Percentiles rank a stretch among this genome's conserved stretches.
Conservation (phyloP, 768 basidiomycete species). For the Rossbeevera mucosa region DNA sequence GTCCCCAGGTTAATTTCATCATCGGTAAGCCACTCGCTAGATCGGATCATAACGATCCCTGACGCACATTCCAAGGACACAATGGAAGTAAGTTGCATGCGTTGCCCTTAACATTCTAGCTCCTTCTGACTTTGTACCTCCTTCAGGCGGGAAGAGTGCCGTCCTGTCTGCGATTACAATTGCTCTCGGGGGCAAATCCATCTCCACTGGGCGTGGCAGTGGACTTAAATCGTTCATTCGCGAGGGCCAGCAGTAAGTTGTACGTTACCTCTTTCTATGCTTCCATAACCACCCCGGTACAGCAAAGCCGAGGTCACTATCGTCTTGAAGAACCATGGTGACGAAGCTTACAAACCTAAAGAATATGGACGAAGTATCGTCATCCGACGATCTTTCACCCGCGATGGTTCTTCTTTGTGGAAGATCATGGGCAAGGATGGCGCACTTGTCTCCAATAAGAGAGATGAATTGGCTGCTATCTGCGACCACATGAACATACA, state of each 20-base stretch:
- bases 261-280: neutral
- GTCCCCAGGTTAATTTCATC: slow-evolving; percentile 95
- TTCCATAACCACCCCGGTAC: slow-evolving; percentile 34
- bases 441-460: slow-evolving; percentile 65
- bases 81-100: slow-evolving; percentile 76
- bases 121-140: neutral
- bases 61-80: slow-evolving; percentile 50
- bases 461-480: slow-evolving; percentile 81
- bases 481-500: slow-evolving; percentile 96
- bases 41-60: neutral
- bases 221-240: slow-evolving; percentile 84
- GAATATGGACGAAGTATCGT: slow-evolving; percentile 85
- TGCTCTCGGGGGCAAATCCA: slow-evolving; percentile 90
- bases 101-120: neutral
- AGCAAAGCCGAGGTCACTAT: slow-evolving; percentile 67
- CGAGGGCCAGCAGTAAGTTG: slow-evolving; percentile 68
- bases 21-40: slow-evolving; percentile 53
- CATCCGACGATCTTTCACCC: slow-evolving; percentile 76
- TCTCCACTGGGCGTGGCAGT: slow-evolving; percentile 82
- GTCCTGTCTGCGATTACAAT: slow-evolving; percentile 90
- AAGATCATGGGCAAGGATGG: slow-evolving; percentile 73
- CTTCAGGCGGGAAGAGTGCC: slow-evolving; percentile 88
- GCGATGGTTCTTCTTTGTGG: slow-evolving; percentile 73
- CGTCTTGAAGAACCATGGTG: slow-evolving; percentile 82
- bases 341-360: slow-evolving; percentile 80